Conservation (phyloP, 1,284 basidiomycete species). For the Caloboletus firmus region DNA sequence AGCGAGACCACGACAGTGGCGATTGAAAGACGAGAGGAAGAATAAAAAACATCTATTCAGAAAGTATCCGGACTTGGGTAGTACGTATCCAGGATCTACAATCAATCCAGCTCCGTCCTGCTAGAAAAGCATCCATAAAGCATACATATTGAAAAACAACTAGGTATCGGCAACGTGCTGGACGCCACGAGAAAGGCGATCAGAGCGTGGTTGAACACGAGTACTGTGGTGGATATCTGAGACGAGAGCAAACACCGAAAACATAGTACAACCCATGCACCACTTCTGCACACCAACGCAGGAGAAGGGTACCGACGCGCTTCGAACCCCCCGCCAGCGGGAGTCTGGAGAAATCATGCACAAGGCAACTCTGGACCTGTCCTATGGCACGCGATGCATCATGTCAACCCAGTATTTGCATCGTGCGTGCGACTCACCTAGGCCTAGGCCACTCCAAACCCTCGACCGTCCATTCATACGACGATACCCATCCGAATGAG, state of each 20-base stretch:
- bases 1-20: neutral
- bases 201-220: neutral
- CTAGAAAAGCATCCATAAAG: neutral
- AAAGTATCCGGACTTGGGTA: neutral
- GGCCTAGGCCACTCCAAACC: slow-evolving; percentile 9
- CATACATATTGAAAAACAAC: neutral
- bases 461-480: slow-evolving; percentile 26
- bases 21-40: neutral
- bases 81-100: slow-evolving; percentile 4
- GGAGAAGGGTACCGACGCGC: slow-evolving; percentile 29
- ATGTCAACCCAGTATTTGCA: neutral
- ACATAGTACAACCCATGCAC: slow-evolving; percentile 37
- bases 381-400: neutral
- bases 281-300: slow-evolving; percentile 55
- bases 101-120: slow-evolving; percentile 4
- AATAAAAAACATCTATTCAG: neutral
- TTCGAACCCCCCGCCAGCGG: slow-evolving; percentile 43
- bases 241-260: neutral
- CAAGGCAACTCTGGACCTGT: slow-evolving; percentile 21
- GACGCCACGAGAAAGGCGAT: neutral
- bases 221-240: neutral
- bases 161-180: neutral
- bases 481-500: slow-evolving; percentile 48
- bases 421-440: slow-evolving; percentile 5
- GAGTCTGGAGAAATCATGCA: slow-evolving; percentile 58